Conservation (phyloP, 2,329 filamentous ascomycete genomes). For the Aspergillus latus region DNA sequence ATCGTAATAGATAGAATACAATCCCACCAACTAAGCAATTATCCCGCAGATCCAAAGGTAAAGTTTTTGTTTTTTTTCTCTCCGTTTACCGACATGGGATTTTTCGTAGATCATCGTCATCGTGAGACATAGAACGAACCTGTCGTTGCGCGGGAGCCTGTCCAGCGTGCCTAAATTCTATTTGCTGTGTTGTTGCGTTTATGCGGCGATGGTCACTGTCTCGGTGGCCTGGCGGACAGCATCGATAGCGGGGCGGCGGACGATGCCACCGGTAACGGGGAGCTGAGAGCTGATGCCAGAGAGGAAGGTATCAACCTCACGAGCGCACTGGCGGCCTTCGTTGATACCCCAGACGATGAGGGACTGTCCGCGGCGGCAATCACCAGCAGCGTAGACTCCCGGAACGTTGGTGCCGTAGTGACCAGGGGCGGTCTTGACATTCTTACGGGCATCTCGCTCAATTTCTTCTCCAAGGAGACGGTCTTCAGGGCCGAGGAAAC, state of each 20-base stretch:
- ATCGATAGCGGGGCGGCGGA: conserved; percentile 69
- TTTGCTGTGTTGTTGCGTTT: conserved; percentile 12
- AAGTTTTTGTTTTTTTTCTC: conserved; percentile 9
- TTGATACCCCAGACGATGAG: conserved; percentile 99
- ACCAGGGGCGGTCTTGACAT: conserved; percentile 87
- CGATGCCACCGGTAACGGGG: conserved; percentile 88
- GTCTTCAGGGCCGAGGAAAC: conserved; percentile 91
- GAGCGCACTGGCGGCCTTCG: conserved; percentile 87
- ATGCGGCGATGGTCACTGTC: conserved; percentile 32
- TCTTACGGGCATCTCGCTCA: conserved; percentile 90
- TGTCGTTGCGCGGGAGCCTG: conserved; percentile 12
- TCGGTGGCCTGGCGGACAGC: conserved; percentile 37
- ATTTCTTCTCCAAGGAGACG: conserved; percentile 80
- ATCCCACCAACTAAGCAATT: conserved; percentile 1
- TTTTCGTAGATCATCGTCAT: conserved; percentile 21
- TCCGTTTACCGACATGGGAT: conserved; percentile 11
- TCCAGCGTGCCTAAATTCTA: conserved; percentile 12
- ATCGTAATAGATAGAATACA: conserved; percentile 9
- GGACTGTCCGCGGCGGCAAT: conserved; percentile 91
- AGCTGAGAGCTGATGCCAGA: conserved; percentile 72
- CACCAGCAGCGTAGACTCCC: conserved; percentile 90
- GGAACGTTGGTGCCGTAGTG: conserved; percentile 85
- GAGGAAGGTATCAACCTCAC: conserved; percentile 87
- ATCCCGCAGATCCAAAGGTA: conserved; percentile 5
- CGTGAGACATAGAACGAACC: conserved; percentile 15